Conservation (phyloP, 2,329 filamentous ascomycete species). For the Diaporthe capsici region DNA sequence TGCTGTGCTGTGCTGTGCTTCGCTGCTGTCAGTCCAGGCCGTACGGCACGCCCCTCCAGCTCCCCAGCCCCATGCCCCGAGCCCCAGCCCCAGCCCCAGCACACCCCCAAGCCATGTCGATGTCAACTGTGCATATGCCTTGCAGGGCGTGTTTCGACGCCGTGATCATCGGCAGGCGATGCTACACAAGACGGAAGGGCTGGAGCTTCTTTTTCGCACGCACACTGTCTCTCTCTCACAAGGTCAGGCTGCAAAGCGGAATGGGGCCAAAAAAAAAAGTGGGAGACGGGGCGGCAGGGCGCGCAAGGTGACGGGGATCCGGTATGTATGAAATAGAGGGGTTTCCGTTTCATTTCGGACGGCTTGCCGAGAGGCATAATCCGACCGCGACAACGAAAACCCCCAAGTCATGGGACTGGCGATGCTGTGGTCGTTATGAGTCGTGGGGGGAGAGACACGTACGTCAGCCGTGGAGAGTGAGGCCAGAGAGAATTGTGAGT, state of each 20-base stretch:
- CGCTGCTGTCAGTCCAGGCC: neutral
- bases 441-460: neutral
- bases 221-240: neutral
- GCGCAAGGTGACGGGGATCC: constrained; percentile 7
- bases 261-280: constrained; percentile 1
- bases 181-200: constrained; percentile 29
- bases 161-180: constrained; percentile 32
- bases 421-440: neutral
- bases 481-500: neutral
- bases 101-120: constrained; percentile 10
- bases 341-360: constrained; percentile 22
- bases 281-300: neutral
- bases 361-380: constrained; percentile 22
- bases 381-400: neutral
- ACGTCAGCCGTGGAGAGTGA: neutral
- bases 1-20: neutral
- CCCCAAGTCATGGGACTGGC: constrained; percentile 2
- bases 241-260: constrained; percentile 36
- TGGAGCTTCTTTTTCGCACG: constrained; percentile 33
- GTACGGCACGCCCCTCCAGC: constrained; percentile 6
- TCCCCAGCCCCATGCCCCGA: neutral
- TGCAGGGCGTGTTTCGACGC: constrained; percentile 29
- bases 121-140: constrained; percentile 11
- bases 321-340: constrained; percentile 13
- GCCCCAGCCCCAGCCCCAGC: neutral